Conservation (phyloP, 345 rosid genomes). For the Rhizophora apiculata region DNA sequence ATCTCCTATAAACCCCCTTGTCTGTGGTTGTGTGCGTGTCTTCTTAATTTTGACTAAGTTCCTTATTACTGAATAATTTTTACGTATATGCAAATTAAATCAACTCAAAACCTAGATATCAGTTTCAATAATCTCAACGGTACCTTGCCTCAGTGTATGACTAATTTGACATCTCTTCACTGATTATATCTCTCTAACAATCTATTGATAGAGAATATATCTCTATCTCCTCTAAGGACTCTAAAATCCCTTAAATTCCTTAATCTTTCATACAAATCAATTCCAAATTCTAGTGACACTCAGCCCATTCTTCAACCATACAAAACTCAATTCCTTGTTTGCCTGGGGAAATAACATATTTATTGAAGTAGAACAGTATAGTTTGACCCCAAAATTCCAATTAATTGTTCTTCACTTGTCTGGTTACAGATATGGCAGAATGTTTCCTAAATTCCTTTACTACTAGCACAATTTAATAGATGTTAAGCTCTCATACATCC, state of each 20-base stretch:
- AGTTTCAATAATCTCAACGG: neutral
- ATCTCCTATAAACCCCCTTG: too few relatives aligned
- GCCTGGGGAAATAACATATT: neutral
- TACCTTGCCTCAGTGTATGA: neutral
- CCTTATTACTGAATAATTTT: too few relatives aligned
- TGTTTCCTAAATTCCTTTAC: neutral
- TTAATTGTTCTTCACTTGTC: neutral
- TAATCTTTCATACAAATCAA: neutral
- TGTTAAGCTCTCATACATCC: neutral
- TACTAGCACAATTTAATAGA: neutral
- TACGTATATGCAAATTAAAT: too few relatives aligned
- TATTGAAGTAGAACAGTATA: neutral
- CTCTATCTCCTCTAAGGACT: neutral
- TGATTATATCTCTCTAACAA: too few relatives aligned
- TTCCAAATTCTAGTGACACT: neutral
- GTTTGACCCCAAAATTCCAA: constrained; percentile 2
- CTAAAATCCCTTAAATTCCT: neutral
- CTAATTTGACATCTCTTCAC: neutral
- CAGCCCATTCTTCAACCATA: neutral
- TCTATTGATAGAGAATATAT: neutral
- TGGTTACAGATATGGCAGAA: neutral
- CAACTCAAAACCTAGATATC: too few relatives aligned
- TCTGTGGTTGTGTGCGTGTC: too few relatives aligned
- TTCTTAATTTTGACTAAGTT: too few relatives aligned
- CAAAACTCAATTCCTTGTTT: neutral